Percentiles rank a stretch among this genome's conserved stretches.
Evolutionary conservation across 2,329 filamentous ascomycete genomes (phyloP).

Genomic region (Claviceps arundinis): DNA sequence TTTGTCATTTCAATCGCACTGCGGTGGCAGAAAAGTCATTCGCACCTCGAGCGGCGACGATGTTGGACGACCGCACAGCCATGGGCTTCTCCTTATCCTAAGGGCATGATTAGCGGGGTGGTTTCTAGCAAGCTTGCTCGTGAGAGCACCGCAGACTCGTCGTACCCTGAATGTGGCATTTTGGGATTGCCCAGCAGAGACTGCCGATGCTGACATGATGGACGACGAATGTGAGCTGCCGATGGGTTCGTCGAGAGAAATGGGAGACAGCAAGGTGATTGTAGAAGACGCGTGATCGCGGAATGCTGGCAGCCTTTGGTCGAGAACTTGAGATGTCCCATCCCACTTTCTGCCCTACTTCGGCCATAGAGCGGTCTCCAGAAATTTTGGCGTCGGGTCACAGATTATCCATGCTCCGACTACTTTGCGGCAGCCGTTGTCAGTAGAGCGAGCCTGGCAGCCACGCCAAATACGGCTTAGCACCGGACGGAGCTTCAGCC

Average conservation of each 20-base stretch:
- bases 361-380: slow-evolving; percentile 17
- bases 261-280: slow-evolving; percentile 19
- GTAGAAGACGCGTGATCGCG: slow-evolving; percentile 9
- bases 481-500: slow-evolving; percentile 17
- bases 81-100: slow-evolving; percentile 95
- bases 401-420: slow-evolving; percentile 27
- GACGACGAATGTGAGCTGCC: slow-evolving; percentile 25
- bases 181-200: slow-evolving; percentile 24
- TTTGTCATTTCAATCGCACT: not conserved
- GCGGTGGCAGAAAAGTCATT: not conserved
- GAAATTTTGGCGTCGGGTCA: slow-evolving; percentile 28
- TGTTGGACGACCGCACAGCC: slow-evolving; percentile 91
- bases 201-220: slow-evolving; percentile 30
- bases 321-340: slow-evolving; percentile 26
- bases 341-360: slow-evolving; percentile 29
- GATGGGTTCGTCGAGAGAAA: slow-evolving; percentile 13
- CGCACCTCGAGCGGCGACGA: slow-evolving; percentile 87
- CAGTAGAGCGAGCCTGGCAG: not conserved
- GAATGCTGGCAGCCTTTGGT: slow-evolving; percentile 17
- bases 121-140: slow-evolving; percentile 14
- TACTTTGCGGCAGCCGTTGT: slow-evolving; percentile 3
- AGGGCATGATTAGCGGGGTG: slow-evolving; percentile 23
- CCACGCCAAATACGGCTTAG: slow-evolving; percentile 13
- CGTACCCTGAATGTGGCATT: slow-evolving; percentile 47
- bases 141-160: slow-evolving; percentile 13